Conservation (phyloP, 352 stramenopile genomes). For the Globisporangium acanthophoron region DNA sequence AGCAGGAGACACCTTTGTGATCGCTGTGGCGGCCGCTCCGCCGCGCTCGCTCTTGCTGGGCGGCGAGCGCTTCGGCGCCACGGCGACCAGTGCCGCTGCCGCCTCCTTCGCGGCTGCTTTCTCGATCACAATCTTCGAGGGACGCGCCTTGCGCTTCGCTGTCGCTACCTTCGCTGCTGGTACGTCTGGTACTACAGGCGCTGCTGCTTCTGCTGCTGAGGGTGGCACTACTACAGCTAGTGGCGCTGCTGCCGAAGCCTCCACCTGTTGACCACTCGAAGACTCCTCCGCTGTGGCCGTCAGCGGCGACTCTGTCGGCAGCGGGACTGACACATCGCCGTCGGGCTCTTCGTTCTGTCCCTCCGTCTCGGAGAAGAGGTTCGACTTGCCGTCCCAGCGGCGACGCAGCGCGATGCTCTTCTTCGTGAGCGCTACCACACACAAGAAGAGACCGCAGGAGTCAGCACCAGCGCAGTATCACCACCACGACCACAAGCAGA, state of each 20-base stretch:
- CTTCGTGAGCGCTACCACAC: conserved; percentile 11
- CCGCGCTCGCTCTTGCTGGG: conserved; percentile 2
- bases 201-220: neutral
- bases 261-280: neutral
- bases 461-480: neutral
- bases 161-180: neutral
- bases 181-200: neutral
- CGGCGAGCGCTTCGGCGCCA: conserved; percentile 1
- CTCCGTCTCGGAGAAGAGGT: conserved; percentile 13
- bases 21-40: neutral
- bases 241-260: neutral
- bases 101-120: neutral
- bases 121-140: conserved; percentile 1
- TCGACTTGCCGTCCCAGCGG: conserved; percentile 14
- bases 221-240: neutral
- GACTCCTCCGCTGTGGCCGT: neutral
- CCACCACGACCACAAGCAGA: neutral
- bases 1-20: neutral
- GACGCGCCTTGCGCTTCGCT: neutral
- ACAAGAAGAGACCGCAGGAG: neutral
- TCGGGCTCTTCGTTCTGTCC: neutral
- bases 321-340: neutral
- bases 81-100: neutral
- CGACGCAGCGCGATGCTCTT: conserved; percentile 8
- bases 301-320: conserved; percentile 1